A percentile compares a stretch with the other conserved stretches of the same genome.
phyloP scores from a whole-genome alignment of 2,329 filamentous ascomycete genomes.

The Diaporthe helianthi region DNA sequence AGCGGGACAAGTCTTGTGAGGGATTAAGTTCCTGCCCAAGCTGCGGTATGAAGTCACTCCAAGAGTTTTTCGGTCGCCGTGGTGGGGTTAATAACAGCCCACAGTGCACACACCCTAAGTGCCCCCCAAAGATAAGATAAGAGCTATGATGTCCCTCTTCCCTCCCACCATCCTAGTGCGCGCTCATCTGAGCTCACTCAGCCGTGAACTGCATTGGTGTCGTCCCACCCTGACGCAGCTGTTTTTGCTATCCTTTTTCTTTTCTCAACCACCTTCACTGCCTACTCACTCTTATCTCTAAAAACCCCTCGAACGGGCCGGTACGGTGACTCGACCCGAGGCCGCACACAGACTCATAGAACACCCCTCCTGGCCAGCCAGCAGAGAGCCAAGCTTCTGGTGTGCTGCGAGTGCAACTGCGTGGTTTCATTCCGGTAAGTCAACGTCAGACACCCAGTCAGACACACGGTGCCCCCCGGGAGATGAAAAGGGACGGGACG shows the following conservation, averaged over 20 bases:
- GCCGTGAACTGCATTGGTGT: slow-evolving; percentile 24
- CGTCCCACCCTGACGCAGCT: slow-evolving; percentile 14
- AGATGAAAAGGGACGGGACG: slow-evolving; percentile 12
- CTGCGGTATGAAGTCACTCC: slow-evolving; percentile 28
- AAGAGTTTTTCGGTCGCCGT: slow-evolving; percentile 5
- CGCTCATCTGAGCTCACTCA: slow-evolving; percentile 21
- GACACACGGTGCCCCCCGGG: not conserved
- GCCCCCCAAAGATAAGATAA: slow-evolving; percentile 33
- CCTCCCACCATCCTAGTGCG: slow-evolving; percentile 4
- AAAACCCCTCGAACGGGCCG: not conserved
- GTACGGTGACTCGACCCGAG: not conserved
- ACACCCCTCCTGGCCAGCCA: not conserved
- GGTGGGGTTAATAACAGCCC: slow-evolving; percentile 26
- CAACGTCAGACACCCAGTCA: slow-evolving; percentile 15
- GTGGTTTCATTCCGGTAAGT: slow-evolving; percentile 20
- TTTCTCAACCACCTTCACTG: not conserved
- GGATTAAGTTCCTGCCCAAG: slow-evolving; percentile 25
- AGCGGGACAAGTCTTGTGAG: slow-evolving; percentile 22
- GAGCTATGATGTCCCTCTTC: slow-evolving; percentile 32
- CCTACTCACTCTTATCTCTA: not conserved
- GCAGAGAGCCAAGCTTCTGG: slow-evolving; percentile 20
- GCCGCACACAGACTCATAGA: not conserved
- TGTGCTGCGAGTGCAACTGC: slow-evolving; percentile 7
- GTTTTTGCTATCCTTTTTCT: not conserved
- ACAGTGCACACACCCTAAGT: too few species aligned